Percentiles rank a stretch among this genome's conserved stretches.
Conservation (phyloP, 768 basidiomycete species). For the Pisolithus microcarpus region DNA sequence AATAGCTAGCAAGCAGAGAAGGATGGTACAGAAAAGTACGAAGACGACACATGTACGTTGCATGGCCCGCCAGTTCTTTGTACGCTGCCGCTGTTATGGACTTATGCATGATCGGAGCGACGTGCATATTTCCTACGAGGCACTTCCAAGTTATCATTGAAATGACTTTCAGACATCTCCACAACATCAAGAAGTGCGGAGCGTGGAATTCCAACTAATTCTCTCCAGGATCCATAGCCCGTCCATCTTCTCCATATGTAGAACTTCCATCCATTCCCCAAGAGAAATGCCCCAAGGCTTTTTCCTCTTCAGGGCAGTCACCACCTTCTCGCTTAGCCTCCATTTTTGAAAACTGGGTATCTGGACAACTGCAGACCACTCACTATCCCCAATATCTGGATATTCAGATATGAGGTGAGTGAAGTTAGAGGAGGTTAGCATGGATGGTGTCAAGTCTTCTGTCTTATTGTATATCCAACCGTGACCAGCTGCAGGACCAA, state of each 20-base stretch:
- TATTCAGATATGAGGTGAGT: constrained; percentile 62
- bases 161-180: too few species aligned
- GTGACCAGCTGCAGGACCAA: constrained; percentile 2
- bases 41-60: too few species aligned
- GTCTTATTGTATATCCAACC: constrained; percentile 80
- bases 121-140: too few species aligned
- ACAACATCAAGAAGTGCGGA: background rate
- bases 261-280: constrained; percentile 16
- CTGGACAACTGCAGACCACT: constrained; percentile 39
- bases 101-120: too few species aligned
- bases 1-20: too few species aligned
- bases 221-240: constrained; percentile 47
- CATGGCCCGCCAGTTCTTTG: too few species aligned
- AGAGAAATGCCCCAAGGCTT: constrained; percentile 19
- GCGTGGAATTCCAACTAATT: background rate
- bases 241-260: constrained; percentile 34
- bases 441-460: constrained; percentile 47
- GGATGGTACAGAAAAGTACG: too few species aligned
- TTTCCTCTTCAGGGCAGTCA: constrained; percentile 13
- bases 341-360: constrained; percentile 43
- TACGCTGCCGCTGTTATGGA: too few species aligned
- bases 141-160: too few species aligned
- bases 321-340: constrained; percentile 17
- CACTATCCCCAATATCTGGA: constrained; percentile 14
- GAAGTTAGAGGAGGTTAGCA: constrained; percentile 36